phyloP scores from a whole-genome alignment of 2,329 filamentous ascomycete species.

The Penicillium crustosum region DNA sequence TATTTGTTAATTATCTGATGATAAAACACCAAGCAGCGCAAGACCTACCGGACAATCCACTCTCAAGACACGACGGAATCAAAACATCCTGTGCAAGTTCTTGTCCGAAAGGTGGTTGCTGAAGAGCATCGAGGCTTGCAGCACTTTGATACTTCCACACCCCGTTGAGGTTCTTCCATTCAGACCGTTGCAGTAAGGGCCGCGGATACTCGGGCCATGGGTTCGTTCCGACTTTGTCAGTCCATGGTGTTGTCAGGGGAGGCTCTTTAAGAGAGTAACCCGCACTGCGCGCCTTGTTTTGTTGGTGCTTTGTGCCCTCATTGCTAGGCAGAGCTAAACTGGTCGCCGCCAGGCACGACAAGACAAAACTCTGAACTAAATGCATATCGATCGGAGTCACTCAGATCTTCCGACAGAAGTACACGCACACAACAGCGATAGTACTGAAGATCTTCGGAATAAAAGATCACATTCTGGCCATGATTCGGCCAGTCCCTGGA shows the following conservation, averaged over 20 bases:
- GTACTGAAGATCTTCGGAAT: neutral
- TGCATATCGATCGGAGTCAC: conserved; percentile 13
- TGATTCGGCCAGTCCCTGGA: conserved; percentile 3
- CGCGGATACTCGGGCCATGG: conserved; percentile 54
- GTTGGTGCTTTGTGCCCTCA: neutral
- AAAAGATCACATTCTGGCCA: neutral
- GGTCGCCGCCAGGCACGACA: conserved; percentile 14
- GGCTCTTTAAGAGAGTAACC: conserved; percentile 43
- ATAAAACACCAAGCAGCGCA: neutral
- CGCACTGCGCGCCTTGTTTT: conserved; percentile 16
- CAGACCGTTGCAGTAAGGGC: conserved; percentile 46
- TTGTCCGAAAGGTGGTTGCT: conserved; percentile 48
- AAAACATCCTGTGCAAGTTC: conserved; percentile 48
- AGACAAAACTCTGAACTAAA: conserved; percentile 10
- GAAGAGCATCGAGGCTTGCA: conserved; percentile 38
- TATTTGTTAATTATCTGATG: neutral
- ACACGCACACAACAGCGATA: neutral
- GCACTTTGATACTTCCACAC: conserved; percentile 50
- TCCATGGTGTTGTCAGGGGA: conserved; percentile 49
- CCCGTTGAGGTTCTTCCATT: conserved; percentile 53
- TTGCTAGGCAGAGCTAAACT: conserved; percentile 13
- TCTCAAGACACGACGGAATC: conserved; percentile 56
- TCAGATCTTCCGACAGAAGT: neutral
- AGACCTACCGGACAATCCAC: conserved; percentile 49
- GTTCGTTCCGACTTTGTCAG: conserved; percentile 47